Evolutionary conservation across 1,284 basidiomycete species (phyloP).

Genomic region (Puccinia brachypodii): DNA sequence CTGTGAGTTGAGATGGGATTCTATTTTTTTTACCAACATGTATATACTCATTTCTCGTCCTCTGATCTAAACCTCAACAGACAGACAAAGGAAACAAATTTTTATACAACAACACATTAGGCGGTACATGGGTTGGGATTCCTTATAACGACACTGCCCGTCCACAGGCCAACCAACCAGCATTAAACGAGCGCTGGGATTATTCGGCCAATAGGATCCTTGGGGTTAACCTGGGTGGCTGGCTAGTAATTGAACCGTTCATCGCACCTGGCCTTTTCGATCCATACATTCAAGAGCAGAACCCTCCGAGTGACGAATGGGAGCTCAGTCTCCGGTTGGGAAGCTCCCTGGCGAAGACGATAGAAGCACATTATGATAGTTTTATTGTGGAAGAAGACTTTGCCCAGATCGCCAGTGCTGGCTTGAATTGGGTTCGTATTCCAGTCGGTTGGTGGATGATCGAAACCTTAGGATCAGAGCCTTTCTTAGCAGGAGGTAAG

Average conservation of each 20-base stretch:
- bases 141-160: slow-evolving; percentile 74
- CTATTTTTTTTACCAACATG: background rate
- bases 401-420: slow-evolving; percentile 81
- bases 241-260: slow-evolving; percentile 52
- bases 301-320: slow-evolving; percentile 43
- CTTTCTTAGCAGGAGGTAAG: slow-evolving; percentile 65
- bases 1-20: background rate
- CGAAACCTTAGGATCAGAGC: slow-evolving; percentile 73
- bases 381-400: slow-evolving; percentile 83
- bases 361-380: slow-evolving; percentile 73
- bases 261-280: slow-evolving; percentile 51
- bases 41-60: background rate
- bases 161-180: slow-evolving; percentile 44
- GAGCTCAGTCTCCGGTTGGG: slow-evolving; percentile 18
- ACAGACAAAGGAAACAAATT: slow-evolving; percentile 37
- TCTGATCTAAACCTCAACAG: background rate
- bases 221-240: slow-evolving; percentile 53
- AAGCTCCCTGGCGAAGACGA: slow-evolving; percentile 31
- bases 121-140: slow-evolving; percentile 57
- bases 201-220: slow-evolving; percentile 52
- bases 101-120: slow-evolving; percentile 50
- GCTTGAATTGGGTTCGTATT: slow-evolving; percentile 64
- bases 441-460: slow-evolving; percentile 74
- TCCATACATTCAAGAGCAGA: slow-evolving; percentile 27
- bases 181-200: slow-evolving; percentile 52